phyloP scores from a whole-genome alignment of 2,329 filamentous ascomycete species.

The Hypoxylon sp. region DNA sequence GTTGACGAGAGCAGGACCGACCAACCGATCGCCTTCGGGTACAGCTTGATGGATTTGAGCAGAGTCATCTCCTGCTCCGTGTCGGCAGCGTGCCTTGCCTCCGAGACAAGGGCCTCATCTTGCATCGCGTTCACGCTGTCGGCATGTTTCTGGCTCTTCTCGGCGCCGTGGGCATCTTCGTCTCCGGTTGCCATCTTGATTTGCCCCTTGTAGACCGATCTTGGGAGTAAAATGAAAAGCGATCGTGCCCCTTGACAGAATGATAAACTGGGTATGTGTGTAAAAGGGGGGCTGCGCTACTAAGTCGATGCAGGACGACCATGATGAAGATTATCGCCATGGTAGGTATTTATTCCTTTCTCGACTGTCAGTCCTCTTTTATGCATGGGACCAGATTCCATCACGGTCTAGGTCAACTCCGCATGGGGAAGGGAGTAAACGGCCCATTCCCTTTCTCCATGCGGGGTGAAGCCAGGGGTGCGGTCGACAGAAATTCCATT shows the following conservation, averaged over 20 bases:
- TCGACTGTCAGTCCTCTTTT: background rate
- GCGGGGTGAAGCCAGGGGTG: constrained; percentile 23
- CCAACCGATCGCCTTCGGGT: constrained; percentile 58
- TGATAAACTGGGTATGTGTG: background rate
- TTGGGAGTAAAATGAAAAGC: background rate
- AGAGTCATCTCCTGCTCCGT: constrained; percentile 54
- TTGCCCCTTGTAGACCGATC: constrained; percentile 38
- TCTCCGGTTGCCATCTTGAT: constrained; percentile 21
- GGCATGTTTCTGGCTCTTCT: constrained; percentile 11
- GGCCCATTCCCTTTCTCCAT: constrained; percentile 1
- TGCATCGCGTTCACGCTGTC: constrained; percentile 13
- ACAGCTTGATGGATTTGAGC: constrained; percentile 50
- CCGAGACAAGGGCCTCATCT: constrained; percentile 40
- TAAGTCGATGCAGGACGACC: background rate
- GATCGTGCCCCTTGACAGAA: background rate
- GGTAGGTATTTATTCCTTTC: constrained; percentile 23
- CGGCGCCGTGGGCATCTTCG: constrained; percentile 1
- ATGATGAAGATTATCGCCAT: constrained; percentile 5
- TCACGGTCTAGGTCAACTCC: constrained; percentile 20
- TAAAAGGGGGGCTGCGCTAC: background rate
- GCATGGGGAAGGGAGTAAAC: constrained; percentile 24
- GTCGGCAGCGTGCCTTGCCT: constrained; percentile 52
- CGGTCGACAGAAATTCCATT: constrained; percentile 9
- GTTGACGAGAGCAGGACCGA: constrained; percentile 55
- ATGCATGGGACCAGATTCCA: constrained; percentile 1